phyloP scores from a whole-genome alignment of 2,329 filamentous ascomycete species.

The Fusarium pininemorale region DNA sequence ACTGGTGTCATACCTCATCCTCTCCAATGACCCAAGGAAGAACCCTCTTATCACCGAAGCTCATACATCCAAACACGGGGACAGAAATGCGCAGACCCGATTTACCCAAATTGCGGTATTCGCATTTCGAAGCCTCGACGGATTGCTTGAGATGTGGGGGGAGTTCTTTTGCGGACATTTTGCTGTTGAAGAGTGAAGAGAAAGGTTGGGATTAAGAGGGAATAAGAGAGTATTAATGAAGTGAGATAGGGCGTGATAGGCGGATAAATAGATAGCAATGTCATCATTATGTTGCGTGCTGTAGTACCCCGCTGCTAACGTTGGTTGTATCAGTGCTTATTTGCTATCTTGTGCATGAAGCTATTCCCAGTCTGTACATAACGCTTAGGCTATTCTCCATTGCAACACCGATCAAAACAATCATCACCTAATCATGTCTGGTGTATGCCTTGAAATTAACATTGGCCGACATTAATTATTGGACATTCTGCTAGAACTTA shows the following conservation, averaged over 20 bases:
- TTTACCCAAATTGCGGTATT: slow-evolving; percentile 26
- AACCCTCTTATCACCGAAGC: slow-evolving; percentile 18
- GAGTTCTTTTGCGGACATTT: slow-evolving; percentile 12
- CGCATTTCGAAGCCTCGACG: slow-evolving; percentile 22
- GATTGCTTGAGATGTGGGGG: slow-evolving; percentile 23
- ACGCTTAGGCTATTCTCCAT: not conserved
- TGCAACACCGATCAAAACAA: no score
- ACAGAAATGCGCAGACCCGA: slow-evolving; percentile 20
- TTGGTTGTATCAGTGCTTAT: not conserved
- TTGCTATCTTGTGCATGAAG: not conserved
- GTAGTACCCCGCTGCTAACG: slow-evolving; percentile 9
- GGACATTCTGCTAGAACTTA: not conserved
- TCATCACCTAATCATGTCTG: not conserved
- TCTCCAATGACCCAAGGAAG: slow-evolving; percentile 29
- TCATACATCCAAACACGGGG: slow-evolving; percentile 26
- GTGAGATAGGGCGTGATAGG: not conserved
- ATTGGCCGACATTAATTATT: not conserved
- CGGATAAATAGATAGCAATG: slow-evolving; percentile 8
- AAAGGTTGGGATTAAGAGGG: not conserved
- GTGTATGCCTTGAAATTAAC: not conserved
- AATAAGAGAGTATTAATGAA: not conserved
- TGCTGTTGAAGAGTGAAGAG: not conserved
- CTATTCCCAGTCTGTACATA: not conserved
- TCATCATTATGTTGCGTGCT: slow-evolving; percentile 3
- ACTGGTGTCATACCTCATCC: not conserved